phyloP scores from a whole-genome alignment of 306 rosid genomes.

The Pyrus bretschneideri region DNA sequence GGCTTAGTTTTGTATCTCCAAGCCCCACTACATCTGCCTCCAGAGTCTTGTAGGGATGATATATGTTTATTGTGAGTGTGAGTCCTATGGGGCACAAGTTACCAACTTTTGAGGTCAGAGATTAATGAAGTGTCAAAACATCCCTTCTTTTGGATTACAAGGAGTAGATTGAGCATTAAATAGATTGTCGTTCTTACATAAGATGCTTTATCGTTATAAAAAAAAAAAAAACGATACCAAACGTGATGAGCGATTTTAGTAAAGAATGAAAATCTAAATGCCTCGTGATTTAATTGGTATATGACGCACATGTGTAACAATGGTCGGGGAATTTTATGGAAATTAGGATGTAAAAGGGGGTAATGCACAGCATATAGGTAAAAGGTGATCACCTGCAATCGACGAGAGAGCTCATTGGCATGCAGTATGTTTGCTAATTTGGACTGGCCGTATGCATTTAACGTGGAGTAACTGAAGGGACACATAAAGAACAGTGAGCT shows the following conservation, averaged over 20 bases:
- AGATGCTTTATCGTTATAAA: too few relatives aligned
- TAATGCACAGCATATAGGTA: too few relatives aligned
- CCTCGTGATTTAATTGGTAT: too few relatives aligned
- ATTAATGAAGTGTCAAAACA: neutral
- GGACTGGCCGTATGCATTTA: constrained; percentile 91
- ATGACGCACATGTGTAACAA: too few relatives aligned
- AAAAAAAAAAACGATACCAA: neutral
- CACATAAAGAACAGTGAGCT: neutral
- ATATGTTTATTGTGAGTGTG: too few relatives aligned
- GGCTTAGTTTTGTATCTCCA: neutral
- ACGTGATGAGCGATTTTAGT: neutral
- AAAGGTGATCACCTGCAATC: constrained; percentile 43
- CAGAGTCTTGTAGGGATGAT: neutral
- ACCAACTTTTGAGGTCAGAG: neutral
- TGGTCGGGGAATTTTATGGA: too few relatives aligned
- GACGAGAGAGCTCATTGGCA: constrained; percentile 70
- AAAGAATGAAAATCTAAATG: too few relatives aligned
- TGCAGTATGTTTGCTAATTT: constrained; percentile 80
- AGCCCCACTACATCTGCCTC: neutral
- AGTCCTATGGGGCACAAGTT: neutral
- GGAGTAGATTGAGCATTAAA: neutral
- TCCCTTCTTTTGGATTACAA: too few relatives aligned
- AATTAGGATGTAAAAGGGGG: too few relatives aligned
- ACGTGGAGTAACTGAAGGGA: constrained; percentile 60
- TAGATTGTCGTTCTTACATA: neutral